phyloP scores from a whole-genome alignment of 352 stramenopile genomes.

The Pythium vanterpoolii region DNA sequence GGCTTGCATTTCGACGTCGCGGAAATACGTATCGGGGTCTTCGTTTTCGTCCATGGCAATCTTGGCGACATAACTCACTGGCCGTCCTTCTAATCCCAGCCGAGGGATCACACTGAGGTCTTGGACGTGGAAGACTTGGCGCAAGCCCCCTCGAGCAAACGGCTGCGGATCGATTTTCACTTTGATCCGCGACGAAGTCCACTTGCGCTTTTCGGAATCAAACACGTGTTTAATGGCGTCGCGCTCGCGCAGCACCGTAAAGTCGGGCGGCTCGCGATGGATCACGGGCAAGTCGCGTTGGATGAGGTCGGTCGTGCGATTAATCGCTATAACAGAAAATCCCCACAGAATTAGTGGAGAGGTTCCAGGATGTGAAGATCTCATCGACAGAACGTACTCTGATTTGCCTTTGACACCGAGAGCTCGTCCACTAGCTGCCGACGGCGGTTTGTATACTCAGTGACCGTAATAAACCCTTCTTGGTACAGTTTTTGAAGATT shows the following conservation, averaged over 20 bases:
- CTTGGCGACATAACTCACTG: slow-evolving; percentile 65
- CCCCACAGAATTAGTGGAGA: not conserved
- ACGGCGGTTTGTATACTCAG: slow-evolving; percentile 68
- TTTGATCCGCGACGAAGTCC: slow-evolving; percentile 65
- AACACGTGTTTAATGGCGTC: slow-evolving; percentile 82
- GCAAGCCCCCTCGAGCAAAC: slow-evolving; percentile 55
- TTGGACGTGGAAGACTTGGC: slow-evolving; percentile 71
- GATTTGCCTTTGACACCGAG: slow-evolving; percentile 33
- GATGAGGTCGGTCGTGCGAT: slow-evolving; percentile 58
- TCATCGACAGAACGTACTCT: slow-evolving; percentile 36
- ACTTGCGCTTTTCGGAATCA: slow-evolving; percentile 68
- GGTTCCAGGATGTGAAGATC: not conserved
- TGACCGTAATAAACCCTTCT: slow-evolving; percentile 81
- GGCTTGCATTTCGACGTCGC: slow-evolving; percentile 84
- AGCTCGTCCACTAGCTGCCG: slow-evolving; percentile 65
- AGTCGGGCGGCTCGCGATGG: slow-evolving; percentile 63
- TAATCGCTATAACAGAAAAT: slow-evolving; percentile 37
- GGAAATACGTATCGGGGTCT: slow-evolving; percentile 82
- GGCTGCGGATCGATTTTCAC: slow-evolving; percentile 70
- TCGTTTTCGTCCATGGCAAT: slow-evolving; percentile 76
- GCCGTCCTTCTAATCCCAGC: slow-evolving; percentile 10
- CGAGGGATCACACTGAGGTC: slow-evolving; percentile 42
- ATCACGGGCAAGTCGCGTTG: slow-evolving; percentile 49
- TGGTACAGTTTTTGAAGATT: slow-evolving; percentile 74
- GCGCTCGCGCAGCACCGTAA: slow-evolving; percentile 49